Base-by-base conservation (phyloP, 495 filamentous ascomycete genomes). In the Hypoxylon crocopeplum region DNA sequence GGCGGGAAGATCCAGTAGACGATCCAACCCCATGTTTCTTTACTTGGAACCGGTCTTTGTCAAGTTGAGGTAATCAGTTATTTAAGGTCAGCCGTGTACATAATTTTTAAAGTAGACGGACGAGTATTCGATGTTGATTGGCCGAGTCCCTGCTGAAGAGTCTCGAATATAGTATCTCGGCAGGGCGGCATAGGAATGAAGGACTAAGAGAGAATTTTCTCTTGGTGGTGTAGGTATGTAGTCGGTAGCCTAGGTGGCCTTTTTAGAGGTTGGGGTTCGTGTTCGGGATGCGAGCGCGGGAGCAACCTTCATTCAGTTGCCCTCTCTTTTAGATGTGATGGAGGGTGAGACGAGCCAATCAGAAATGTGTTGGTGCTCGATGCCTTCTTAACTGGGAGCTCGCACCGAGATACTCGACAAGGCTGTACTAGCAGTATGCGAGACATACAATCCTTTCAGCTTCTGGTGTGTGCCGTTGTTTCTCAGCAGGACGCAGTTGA, bases 331-430 rank as follows among this genome's bases (percentile, higher is more conserved):
- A 13, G 50, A 53, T 30, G 62, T 66, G 57, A 60, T 53, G 58
- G 55, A 59, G 56, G 51, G 59, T 60, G 13, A 64, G 56, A 64
- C 64, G 12, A 34, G 21, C 55, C 53, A 59, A 62, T 67, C 36
- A 51, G 40, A 19, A 24, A 17, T 22, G 21, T 16, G 16, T 45
- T 24, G 19, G 30, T 22, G 29, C 41, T 47, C 56, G 57, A 66
- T 64, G 67, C 60, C 67, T 68, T 70, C 67, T 67, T 48, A 64
- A 64, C 44, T 67, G 24, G 67, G 62, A 56, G 16, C 62, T 66
- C 41, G 24, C 47, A 34, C 62, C 62, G 62, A 66, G 56, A 61
- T 53, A 32, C 46, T 66, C 37, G 57, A 62, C 56, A 66, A 61
- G 47, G 61, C 55, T 59, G 55, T 36, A 49, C 32, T 54, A 25